Base-by-base conservation (phyloP, 2,329 filamentous ascomycete genomes). In the Botrytis fabae region DNA sequence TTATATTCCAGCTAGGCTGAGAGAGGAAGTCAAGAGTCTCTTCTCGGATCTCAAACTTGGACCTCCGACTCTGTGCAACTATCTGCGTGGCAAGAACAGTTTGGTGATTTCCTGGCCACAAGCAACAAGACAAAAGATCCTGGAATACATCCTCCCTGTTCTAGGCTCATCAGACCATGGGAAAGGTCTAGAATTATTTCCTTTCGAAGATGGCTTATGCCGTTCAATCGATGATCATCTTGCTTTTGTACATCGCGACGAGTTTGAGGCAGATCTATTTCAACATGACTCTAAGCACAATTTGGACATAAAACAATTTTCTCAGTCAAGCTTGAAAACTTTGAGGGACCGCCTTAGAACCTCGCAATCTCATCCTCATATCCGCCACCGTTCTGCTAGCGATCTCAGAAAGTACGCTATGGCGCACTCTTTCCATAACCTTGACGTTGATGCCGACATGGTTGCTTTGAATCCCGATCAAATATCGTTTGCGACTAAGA, bases 141-240 rank as follows among this genome's bases (percentile, higher is more conserved):
- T 76, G 4, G 77, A 78, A 28, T 78, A 76, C 63, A 28, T 79
- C 1, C 40, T 77, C 14, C 70, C 62, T 14, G 54, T 74, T 28
- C 32, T 74, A 28, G 70, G 42, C 2, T 72, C 74, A 38, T 66
- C 44, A 4, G 69, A 74, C 18, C 75, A 75, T 44, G 74, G 51
- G 54, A 66, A 60, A 9, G 40, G 38, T n/a, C 70, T 78, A 42
- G 70, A 71, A 35, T 60, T 78, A 20, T 77, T 78, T 71, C 77
- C 75, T 4, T 79, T 77, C 35, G 69, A 77, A 68, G 77, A 78
- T 75, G 76, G 75, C 1, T 62, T 12, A 2, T 76, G 76, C 51
- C 73, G 76, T 6, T 75, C 76, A 12, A 65, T 79, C 14, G 54
- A 70, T 46, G 40, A 63, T 3, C 42, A 72, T 42, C 9, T 32